Percentiles rank a stretch among this genome's conserved stretches.
These are phyloP conservation scores for Lachnum nothofagi DNA, from an alignment of 2,329 filamentous ascomycete species.

Conservation along the genomic window DNA sequence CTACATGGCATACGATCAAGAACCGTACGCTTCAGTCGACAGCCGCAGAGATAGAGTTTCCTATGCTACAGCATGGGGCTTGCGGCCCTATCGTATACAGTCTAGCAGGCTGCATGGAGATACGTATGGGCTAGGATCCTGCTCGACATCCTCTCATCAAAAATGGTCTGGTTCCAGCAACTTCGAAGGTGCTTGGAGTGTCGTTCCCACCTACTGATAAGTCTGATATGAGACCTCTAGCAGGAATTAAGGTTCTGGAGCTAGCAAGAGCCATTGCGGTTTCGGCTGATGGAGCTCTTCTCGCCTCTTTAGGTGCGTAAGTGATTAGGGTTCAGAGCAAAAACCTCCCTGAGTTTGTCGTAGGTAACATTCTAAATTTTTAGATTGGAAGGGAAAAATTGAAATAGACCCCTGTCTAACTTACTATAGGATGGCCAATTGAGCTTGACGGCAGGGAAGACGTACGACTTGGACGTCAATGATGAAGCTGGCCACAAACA, in stretches of 20 bases:
- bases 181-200: not conserved
- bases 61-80: constrained; percentile 2
- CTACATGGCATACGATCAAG: no score
- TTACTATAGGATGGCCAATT: constrained; percentile 52
- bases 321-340: constrained; percentile 56
- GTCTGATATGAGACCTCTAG: constrained; percentile 8
- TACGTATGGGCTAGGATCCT: constrained; percentile 11
- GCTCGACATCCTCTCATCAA: constrained; percentile 10
- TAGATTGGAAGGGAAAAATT: no score
- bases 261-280: constrained; percentile 70
- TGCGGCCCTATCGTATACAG: constrained; percentile 11
- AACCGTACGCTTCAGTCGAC: no score
- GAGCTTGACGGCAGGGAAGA: constrained; percentile 65
- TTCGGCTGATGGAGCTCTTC: constrained; percentile 60
- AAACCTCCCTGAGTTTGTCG: not conserved
- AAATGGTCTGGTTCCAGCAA: not conserved
- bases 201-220: not conserved
- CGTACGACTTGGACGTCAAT: constrained; percentile 57
- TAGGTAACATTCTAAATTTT: no score
- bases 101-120: constrained; percentile 12
- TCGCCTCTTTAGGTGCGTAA: constrained; percentile 67
- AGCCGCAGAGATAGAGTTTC: constrained; percentile 8
- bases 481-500: constrained; percentile 43
- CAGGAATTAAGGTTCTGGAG: constrained; percentile 66
- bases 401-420: no score